A percentile compares a stretch with the other conserved stretches of the same genome.
Conservation (phyloP, 2,329 filamentous ascomycete species). For the Nothophoma quercina region DNA sequence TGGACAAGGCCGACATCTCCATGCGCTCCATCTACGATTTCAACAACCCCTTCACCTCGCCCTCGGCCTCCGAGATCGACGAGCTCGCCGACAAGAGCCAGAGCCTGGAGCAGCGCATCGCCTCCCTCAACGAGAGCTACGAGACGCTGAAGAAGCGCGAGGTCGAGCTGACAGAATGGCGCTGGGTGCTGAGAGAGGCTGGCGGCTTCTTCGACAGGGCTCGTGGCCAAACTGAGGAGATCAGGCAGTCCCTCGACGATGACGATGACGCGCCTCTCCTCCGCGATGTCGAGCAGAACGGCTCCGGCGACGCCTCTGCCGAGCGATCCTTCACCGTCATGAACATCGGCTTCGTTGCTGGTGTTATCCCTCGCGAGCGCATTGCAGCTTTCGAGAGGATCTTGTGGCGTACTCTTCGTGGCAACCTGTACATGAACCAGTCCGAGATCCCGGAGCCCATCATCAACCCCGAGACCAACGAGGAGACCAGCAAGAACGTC, state of each 20-base stretch:
- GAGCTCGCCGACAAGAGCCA: conserved; percentile 92
- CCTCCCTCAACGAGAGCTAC: conserved; percentile 95
- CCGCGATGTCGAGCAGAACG: conserved; percentile 88
- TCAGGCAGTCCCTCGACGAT: conserved; percentile 81
- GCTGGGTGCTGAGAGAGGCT: conserved; percentile 95
- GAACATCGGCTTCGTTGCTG: conserved; percentile 98
- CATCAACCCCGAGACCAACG: conserved; percentile 90
- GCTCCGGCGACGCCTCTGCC: conserved; percentile 68
- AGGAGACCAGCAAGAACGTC: conserved; percentile 93
- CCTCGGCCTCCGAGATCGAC: conserved; percentile 93
- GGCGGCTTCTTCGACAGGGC: conserved; percentile 97
- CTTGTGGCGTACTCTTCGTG: conserved; percentile 93
- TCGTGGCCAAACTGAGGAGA: conserved; percentile 95
- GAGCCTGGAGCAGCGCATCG: conserved; percentile 88
- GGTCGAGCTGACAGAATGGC: conserved; percentile 96
- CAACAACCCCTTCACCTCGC: conserved; percentile 82
- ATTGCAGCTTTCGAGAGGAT: conserved; percentile 97
- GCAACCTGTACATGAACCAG: conserved; percentile 99
- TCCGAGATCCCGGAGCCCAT: conserved; percentile 95
- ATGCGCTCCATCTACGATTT: conserved; percentile 93
- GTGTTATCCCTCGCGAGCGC: conserved; percentile 91
- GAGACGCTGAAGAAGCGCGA: conserved; percentile 98
- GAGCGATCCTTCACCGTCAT: conserved; percentile 93
- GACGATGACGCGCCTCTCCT: conserved; percentile 93
- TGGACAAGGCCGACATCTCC: conserved; percentile 88